These are phyloP conservation scores for Globisporangium nodosum DNA, from an alignment of 352 stramenopile genomes.

Conservation along the genomic window DNA sequence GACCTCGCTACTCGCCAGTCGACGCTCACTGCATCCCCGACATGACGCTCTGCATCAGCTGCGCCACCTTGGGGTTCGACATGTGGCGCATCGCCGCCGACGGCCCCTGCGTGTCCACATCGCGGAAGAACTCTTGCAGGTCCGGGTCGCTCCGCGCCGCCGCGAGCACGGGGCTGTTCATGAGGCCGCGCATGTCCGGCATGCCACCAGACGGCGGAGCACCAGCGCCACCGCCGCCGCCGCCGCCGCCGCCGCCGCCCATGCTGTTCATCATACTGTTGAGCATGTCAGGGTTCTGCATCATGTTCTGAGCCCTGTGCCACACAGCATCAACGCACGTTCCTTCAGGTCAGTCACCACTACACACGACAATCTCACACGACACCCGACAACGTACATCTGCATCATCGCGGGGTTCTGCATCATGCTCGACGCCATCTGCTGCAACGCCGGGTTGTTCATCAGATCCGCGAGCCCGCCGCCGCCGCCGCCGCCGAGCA, in stretches of 20 bases:
- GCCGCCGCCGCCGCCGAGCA: constrained; percentile 58
- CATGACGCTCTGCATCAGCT: constrained; percentile 76
- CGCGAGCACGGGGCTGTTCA: constrained; percentile 74
- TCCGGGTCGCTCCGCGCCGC: constrained; percentile 69
- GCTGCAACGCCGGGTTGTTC: constrained; percentile 82
- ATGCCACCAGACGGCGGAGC: constrained; percentile 30
- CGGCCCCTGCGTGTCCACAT: constrained; percentile 69
- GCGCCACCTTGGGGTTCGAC: constrained; percentile 82
- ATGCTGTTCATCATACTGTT: constrained; percentile 65
- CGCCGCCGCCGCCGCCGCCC: constrained; percentile 25
- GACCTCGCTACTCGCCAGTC: not conserved
- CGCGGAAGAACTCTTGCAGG: constrained; percentile 74
- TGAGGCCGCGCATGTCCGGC: constrained; percentile 60
- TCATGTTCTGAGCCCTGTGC: constrained; percentile 82
- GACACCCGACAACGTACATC: constrained; percentile 37
- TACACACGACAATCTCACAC: not conserved
- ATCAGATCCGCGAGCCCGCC: constrained; percentile 71
- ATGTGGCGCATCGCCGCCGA: constrained; percentile 83
- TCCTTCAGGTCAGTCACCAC: not conserved
- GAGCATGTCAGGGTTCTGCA: constrained; percentile 83
- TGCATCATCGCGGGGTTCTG: constrained; percentile 89
- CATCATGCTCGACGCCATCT: constrained; percentile 89
- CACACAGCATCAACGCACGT: not conserved
- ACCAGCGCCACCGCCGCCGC: constrained; percentile 4
- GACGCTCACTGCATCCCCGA: constrained; percentile 36